These are phyloP conservation scores for Eragrostis curvula DNA, from an alignment of 176 grass and related monocot genomes.

Conservation along the genomic window DNA sequence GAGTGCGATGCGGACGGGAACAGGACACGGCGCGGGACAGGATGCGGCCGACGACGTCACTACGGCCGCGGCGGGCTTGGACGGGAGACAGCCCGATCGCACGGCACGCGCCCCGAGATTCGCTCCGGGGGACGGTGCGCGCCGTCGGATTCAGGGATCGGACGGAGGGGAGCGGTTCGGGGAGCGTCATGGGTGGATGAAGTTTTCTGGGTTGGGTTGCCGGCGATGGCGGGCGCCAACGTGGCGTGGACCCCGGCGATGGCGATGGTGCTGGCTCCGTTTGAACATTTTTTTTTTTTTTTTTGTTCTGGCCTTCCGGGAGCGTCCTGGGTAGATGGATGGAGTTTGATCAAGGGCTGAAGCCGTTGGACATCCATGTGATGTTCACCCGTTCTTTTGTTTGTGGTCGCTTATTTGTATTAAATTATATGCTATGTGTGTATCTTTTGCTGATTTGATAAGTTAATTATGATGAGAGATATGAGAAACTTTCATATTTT, in stretches of 20 bases:
- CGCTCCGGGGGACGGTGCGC: background rate
- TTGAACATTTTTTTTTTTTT: background rate
- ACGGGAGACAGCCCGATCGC: background rate
- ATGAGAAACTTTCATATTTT: too few species aligned
- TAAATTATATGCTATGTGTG: too few species aligned
- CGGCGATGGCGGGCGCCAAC: too few species aligned
- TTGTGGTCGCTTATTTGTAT: too few species aligned
- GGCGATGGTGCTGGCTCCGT: background rate
- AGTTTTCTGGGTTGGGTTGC: background rate
- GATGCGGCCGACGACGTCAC: background rate
- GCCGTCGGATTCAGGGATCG: background rate
- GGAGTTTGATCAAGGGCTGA: background rate
- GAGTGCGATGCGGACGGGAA: slow-evolving; percentile 11
- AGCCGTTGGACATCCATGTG: background rate
- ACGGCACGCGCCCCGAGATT: slow-evolving; percentile 15
- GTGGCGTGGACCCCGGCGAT: background rate
- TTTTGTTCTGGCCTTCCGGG: too few species aligned
- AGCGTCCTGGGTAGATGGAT: too few species aligned
- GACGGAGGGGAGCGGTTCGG: background rate
- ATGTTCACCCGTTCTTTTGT: too few species aligned
- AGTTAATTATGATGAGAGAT: too few species aligned
- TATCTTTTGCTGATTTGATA: too few species aligned
- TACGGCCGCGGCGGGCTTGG: too few species aligned
- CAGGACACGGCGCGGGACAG: background rate
- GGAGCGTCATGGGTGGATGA: background rate